A percentile compares a stretch with the other conserved stretches of the same genome.
These are phyloP conservation scores for Coemansia pectinata DNA, from an alignment of 192 early-diverging fungal species.

Conservation along the genomic window DNA sequence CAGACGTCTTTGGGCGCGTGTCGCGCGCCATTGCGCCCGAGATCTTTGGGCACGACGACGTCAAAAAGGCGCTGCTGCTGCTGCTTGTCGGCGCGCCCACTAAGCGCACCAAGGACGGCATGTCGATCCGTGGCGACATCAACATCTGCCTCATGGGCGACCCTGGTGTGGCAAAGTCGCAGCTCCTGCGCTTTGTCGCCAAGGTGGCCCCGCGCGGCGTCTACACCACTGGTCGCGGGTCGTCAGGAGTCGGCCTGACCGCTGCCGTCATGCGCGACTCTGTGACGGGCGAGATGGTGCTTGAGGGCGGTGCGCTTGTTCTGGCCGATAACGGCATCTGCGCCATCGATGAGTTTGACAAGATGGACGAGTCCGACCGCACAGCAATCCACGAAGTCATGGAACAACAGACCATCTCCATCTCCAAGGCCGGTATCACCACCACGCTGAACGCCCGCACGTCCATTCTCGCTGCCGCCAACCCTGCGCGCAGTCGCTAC, in stretches of 20 bases:
- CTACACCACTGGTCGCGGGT: constrained; percentile 95
- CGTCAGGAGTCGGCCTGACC: constrained; percentile 94
- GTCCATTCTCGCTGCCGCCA: constrained; percentile 94
- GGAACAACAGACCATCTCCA: constrained; percentile 99
- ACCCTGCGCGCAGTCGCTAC: constrained; percentile 95
- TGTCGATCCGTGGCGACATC: constrained; percentile 96
- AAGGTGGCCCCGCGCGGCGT: constrained; percentile 94
- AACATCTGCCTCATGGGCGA: constrained; percentile 99
- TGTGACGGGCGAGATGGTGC: constrained; percentile 91
- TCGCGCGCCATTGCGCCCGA: constrained; percentile 82
- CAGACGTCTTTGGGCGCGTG: constrained; percentile 75
- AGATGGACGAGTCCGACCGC: constrained; percentile 96
- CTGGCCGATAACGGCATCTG: constrained; percentile 98
- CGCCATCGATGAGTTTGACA: constrained; percentile 99
- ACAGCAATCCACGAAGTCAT: constrained; percentile 99
- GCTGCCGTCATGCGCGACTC: constrained; percentile 93
- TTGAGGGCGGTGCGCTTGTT: constrained; percentile 97
- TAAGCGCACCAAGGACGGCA: constrained; percentile 85
- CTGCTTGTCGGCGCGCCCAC: constrained; percentile 79
- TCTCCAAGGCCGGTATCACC: constrained; percentile 97
- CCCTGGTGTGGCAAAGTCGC: constrained; percentile 97
- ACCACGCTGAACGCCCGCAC: constrained; percentile 95
- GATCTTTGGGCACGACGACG: constrained; percentile 91
- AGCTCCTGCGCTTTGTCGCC: constrained; percentile 91
- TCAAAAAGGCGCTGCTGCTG: constrained; percentile 88